Percentiles rank a stretch among this genome's conserved stretches.
Evolutionary conservation across 306 rosid genomes (phyloP).

Genomic region (Canavalia gladiata): DNA sequence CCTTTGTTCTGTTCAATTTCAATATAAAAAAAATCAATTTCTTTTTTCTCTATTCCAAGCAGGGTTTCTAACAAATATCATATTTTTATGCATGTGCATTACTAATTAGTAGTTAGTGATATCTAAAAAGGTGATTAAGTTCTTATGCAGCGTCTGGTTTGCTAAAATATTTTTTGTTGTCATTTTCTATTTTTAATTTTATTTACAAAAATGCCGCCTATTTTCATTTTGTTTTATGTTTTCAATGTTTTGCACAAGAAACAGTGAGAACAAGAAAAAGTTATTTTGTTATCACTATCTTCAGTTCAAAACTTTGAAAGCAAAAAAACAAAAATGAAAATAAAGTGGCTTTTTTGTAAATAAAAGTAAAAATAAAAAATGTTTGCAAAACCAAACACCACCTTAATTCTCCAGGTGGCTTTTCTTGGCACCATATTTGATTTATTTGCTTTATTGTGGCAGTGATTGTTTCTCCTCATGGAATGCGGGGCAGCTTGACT

Average conservation of each 20-base stretch:
- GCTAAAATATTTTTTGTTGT: no score
- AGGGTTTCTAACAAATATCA: constrained; percentile 11
- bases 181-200: no score
- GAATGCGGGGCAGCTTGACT: constrained; percentile 93
- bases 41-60: constrained; percentile 1
- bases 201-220: no score
- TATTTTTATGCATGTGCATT: constrained; percentile 37
- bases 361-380: no score
- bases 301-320: no score
- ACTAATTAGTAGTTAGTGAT: constrained; percentile 3
- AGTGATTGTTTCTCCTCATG: constrained; percentile 98
- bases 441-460: constrained; percentile 47
- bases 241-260: no score
- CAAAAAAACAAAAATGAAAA: no score
- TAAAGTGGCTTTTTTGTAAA: no score
- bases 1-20: constrained; percentile 13
- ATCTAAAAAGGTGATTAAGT: constrained; percentile 33
- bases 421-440: constrained; percentile 47
- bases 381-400: not conserved
- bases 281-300: no score
- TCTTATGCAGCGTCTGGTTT: not conserved
- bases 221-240: no score
- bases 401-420: constrained; percentile 25
- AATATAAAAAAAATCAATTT: not conserved
- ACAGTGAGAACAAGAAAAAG: no score